Evolutionary conservation across 306 rosid species (phyloP).

Genomic region (Psophocarpus tetragonolobus): DNA sequence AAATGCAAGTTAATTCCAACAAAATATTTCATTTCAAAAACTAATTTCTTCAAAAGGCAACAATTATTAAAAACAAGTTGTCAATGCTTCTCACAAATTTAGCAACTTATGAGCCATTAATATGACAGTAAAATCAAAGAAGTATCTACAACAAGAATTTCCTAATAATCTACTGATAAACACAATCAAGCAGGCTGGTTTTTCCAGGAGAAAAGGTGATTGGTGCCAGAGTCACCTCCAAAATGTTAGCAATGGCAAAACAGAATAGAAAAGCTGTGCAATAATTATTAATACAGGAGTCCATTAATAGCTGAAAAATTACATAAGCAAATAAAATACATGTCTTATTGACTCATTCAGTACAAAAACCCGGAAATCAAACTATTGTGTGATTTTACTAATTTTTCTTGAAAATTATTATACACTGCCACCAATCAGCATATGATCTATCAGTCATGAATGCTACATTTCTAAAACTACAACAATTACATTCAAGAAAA

Average conservation of each 20-base stretch:
- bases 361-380: constrained; percentile 42
- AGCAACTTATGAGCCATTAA: constrained; percentile 4
- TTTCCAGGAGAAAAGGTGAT: constrained; percentile 18
- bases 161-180: not conserved
- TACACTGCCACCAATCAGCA: constrained; percentile 80
- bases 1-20: constrained; percentile 17
- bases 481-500: constrained; percentile 61
- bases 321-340: constrained; percentile 37
- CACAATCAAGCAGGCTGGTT: constrained; percentile 19
- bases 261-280: constrained; percentile 19
- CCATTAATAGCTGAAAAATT: constrained; percentile 30
- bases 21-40: not conserved
- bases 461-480: constrained; percentile 72
- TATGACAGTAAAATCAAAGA: not conserved
- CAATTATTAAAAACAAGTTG: constrained; percentile 16
- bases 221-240: constrained; percentile 26
- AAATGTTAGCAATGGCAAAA: constrained; percentile 31
- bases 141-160: not conserved
- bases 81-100: not conserved
- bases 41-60: constrained; percentile 14
- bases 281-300: constrained; percentile 35
- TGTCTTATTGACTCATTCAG: constrained; percentile 43
- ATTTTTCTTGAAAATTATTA: constrained; percentile 67
- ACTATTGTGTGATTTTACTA: constrained; percentile 69
- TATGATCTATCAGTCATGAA: constrained; percentile 66